These are phyloP conservation scores for Cryptosporidium tyzzeri DNA, from an alignment of 169 alveolate species.

Conservation along the genomic window DNA sequence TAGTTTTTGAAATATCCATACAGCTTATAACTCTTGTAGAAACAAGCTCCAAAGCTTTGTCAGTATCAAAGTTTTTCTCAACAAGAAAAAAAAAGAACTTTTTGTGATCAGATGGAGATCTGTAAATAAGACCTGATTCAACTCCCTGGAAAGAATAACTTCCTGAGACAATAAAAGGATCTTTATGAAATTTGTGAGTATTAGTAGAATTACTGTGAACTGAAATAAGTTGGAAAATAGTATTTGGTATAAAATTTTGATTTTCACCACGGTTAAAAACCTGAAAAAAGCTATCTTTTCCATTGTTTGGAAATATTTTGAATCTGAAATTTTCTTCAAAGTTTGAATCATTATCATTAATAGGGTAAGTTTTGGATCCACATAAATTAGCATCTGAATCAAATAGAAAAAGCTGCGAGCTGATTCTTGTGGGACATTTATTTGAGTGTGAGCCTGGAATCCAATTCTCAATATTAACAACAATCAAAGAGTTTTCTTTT, in stretches of 20 bases:
- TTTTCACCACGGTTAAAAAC: neutral
- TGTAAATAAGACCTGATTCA: neutral
- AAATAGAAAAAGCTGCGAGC: conserved; percentile 16
- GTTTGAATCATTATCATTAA: neutral
- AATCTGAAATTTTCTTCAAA: neutral
- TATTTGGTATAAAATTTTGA: neutral
- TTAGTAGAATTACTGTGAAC: neutral
- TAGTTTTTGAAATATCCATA: neutral
- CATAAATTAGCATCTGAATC: neutral
- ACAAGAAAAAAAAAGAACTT: conserved; percentile 9
- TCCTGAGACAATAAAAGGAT: conserved; percentile 16
- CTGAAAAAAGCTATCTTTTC: conserved; percentile 19
- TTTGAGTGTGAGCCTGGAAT: neutral
- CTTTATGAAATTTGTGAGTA: neutral
- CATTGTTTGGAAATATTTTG: conserved; percentile 30
- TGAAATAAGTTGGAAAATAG: conserved; percentile 7
- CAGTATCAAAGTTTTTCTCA: neutral
- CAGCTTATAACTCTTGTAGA: neutral
- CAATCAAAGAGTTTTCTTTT: conserved; percentile 8
- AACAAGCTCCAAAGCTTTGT: neutral
- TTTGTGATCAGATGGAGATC: neutral
- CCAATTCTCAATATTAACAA: neutral
- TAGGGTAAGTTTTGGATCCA: conserved; percentile 3
- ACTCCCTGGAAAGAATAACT: neutral
- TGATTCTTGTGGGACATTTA: neutral